Evolutionary conservation across 768 basidiomycete genomes (phyloP).

Genomic region (Kwoniella botswanensis): DNA sequence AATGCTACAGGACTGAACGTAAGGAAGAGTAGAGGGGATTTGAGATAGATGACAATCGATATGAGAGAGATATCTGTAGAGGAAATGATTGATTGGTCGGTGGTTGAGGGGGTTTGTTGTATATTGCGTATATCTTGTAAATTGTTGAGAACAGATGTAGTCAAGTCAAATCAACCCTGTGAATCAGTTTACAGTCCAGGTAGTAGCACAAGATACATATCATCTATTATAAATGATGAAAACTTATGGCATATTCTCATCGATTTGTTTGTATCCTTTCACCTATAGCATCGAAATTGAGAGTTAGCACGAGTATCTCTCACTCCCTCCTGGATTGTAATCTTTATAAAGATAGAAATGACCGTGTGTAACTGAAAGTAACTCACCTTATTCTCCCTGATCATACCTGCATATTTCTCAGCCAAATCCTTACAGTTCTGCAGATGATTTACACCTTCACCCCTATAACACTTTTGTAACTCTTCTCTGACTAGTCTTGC

Average conservation of each 20-base stretch:
- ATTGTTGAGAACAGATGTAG: too few species aligned
- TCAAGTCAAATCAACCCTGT: too few species aligned
- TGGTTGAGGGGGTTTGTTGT: too few species aligned
- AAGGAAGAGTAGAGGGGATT: background rate
- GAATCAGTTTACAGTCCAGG: too few species aligned
- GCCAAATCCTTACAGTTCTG: conserved; percentile 86
- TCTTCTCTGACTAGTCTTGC: conserved; percentile 84
- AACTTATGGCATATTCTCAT: conserved; percentile 53
- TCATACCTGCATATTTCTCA: conserved; percentile 78
- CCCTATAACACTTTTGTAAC: conserved; percentile 83
- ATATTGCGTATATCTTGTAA: too few species aligned
- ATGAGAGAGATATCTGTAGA: background rate
- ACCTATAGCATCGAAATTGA: conserved; percentile 63
- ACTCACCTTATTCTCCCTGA: conserved; percentile 79
- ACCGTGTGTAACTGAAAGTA: background rate
- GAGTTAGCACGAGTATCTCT: background rate
- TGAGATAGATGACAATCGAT: background rate
- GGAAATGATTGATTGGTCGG: too few species aligned
- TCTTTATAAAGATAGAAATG: too few species aligned
- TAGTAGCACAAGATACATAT: background rate
- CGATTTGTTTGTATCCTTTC: conserved; percentile 81
- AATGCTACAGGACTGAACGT: too few species aligned
- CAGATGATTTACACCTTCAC: conserved; percentile 89
- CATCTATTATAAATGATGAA: background rate
- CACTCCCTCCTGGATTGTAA: background rate